Base-by-base conservation (phyloP, 306 rosid species). In the Cercis canadensis region DNA sequence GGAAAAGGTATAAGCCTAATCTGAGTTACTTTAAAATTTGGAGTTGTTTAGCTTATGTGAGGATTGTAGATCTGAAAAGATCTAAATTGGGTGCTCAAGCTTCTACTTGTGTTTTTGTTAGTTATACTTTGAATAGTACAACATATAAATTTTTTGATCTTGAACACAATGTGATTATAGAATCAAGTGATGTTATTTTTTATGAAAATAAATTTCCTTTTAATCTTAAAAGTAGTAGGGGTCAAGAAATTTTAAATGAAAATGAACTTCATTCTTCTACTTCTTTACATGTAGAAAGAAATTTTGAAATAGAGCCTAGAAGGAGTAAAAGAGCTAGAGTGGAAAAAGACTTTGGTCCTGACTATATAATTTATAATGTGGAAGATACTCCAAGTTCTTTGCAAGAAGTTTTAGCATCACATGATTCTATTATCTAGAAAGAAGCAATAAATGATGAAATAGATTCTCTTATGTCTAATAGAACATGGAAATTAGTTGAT, bases 1-100 rank as follows among this genome's bases (percentile, higher is more conserved):
- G 47, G 47, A 43, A 43, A 43, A 6, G 47, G n/a, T 6, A 46
- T 37, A 47, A 60, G 11, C 41, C 40, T 2, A 75, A 75, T 37
- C 6, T 66, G 7, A 8, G 11, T 0, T 65, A 55, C 21, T 11
- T 75, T n/a, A 47, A 17, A 67, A 31, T 43, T 9, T 75, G 56
- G 36, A 55, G 49, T 8, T 75, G 69, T 29, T 46, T 66, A 11
- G 74, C 16, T 0, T 66, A 44, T 58, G 40, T 57, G 0, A 0
- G n/a, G n/a, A n/a, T n/a, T n/a, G n/a, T n/a, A n/a, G n/a, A n/a
- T n/a, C n/a, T n/a, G n/a, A n/a, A n/a, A n/a, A n/a, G n/a, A n/a
- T n/a, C n/a, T n/a, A n/a, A n/a, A n/a, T n/a, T n/a, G n/a, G n/a
- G n/a, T n/a, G n/a, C n/a, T n/a, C n/a, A n/a, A n/a, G n/a, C n/a